These are phyloP conservation scores for Neoconidiobolus thromboides DNA, from an alignment of 371 early-diverging fungal species.

Conservation along the genomic window DNA sequence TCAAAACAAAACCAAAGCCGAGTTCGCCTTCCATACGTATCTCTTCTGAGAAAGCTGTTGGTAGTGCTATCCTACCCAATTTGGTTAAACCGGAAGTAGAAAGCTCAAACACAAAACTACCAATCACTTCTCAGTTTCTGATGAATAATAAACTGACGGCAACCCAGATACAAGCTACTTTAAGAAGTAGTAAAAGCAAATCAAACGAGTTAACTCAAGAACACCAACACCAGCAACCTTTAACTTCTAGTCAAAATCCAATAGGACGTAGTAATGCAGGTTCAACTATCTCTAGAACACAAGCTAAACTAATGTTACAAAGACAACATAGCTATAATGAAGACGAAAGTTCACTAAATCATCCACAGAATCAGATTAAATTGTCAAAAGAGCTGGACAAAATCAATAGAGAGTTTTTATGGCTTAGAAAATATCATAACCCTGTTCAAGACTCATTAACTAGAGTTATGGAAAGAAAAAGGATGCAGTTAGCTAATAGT, in stretches of 20 bases:
- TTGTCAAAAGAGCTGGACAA: conserved; percentile 25
- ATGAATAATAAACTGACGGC: not conserved
- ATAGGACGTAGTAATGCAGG: too few relatives aligned
- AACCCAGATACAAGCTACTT: not conserved
- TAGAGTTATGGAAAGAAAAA: not conserved
- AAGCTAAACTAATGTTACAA: conserved; percentile 26
- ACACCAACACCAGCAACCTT: not conserved
- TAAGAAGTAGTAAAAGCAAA: not conserved
- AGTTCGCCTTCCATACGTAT: not conserved
- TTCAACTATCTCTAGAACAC: conserved; percentile 20
- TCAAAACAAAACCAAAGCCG: not conserved
- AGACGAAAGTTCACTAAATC: conserved; percentile 22
- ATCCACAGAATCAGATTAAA: conserved; percentile 25
- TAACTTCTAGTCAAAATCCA: too few relatives aligned
- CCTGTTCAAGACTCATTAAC: not conserved
- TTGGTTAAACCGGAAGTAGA: too few relatives aligned
- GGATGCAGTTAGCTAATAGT: too few relatives aligned
- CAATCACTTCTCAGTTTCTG: not conserved
- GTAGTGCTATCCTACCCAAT: not conserved
- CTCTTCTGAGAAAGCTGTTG: not conserved
- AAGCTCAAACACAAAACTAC: not conserved
- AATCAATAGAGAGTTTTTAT: conserved; percentile 20
- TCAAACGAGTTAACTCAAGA: conserved; percentile 2
- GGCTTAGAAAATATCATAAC: conserved; percentile 7
- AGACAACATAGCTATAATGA: conserved; percentile 24